phyloP scores from a whole-genome alignment of 306 rosid species.

The Cicer judaicum region DNA sequence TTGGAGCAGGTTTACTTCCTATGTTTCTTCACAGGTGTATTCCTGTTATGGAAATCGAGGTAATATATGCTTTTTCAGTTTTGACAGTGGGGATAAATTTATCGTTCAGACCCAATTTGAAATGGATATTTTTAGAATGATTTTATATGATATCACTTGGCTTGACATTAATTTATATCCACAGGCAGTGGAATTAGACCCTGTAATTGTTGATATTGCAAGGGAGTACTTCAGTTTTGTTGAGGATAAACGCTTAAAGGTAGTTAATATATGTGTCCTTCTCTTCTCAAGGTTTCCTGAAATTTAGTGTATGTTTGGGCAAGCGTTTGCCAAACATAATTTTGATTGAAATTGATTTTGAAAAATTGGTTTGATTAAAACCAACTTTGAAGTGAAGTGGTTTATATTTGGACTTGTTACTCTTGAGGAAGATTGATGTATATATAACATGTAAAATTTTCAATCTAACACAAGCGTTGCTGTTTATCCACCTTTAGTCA shows the following conservation, averaged over 20 bases:
- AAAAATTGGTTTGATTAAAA: neutral
- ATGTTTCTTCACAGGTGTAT: conserved; percentile 89
- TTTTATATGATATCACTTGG: conserved; percentile 36
- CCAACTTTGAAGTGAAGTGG: neutral
- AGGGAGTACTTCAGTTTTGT: conserved; percentile 67
- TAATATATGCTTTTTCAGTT: conserved; percentile 40
- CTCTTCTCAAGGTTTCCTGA: conserved; percentile 1
- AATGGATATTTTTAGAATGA: conserved; percentile 28
- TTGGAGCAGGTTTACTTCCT: conserved; percentile 97
- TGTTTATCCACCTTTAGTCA: neutral
- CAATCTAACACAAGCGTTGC: neutral
- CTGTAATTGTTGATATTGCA: conserved; percentile 71
- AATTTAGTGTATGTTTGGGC: neutral
- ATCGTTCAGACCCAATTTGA: neutral
- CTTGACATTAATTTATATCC: conserved; percentile 37
- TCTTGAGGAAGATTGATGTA: neutral
- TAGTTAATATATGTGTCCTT: conserved; percentile 38
- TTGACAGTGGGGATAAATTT: neutral
- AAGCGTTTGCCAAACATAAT: neutral
- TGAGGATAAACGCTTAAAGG: conserved; percentile 81
- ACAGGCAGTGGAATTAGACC: conserved; percentile 94
- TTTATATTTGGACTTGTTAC: neutral
- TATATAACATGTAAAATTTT: neutral
- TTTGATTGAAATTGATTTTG: conserved; percentile 4
- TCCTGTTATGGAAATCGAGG: conserved; percentile 81